phyloP scores from a whole-genome alignment of 345 rosid genomes.

The Nephelium lappaceum region DNA sequence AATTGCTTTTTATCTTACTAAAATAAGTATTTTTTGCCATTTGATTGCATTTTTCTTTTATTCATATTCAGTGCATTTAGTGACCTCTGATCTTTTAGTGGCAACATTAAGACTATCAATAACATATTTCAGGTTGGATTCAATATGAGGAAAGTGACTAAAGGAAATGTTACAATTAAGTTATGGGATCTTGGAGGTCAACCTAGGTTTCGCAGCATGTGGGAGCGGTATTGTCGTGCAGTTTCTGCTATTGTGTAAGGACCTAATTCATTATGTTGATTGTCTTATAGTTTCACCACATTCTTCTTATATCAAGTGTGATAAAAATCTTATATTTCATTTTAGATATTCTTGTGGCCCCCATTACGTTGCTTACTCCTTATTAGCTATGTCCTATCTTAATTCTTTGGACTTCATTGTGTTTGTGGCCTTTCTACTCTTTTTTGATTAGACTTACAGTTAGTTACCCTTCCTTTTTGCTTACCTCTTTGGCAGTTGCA shows the following conservation, averaged over 20 bases:
- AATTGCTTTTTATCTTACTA: background rate
- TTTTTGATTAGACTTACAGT: background rate
- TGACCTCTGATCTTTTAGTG: background rate
- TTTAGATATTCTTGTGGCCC: background rate
- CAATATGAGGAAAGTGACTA: conserved; percentile 95
- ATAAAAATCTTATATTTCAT: no score
- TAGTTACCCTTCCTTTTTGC: background rate
- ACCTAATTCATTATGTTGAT: conserved; percentile 13
- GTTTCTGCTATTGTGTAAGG: conserved; percentile 87
- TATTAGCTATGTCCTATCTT: background rate
- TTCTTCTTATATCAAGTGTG: background rate
- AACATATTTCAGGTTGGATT: conserved; percentile 73
- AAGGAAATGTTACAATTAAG: conserved; percentile 92
- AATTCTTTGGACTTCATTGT: conserved; percentile 5
- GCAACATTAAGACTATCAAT: background rate
- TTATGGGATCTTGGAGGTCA: conserved; percentile 98
- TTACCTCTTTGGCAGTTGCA: background rate
- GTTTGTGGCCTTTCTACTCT: background rate
- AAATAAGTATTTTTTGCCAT: background rate
- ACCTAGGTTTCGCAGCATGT: conserved; percentile 96
- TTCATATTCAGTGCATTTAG: background rate
- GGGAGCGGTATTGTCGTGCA: conserved; percentile 93
- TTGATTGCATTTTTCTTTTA: background rate
- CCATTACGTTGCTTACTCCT: no score
- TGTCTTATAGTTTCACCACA: background rate